phyloP scores from a whole-genome alignment of 2,329 filamentous ascomycete genomes.

The Emmonsiellopsis sp. region DNA sequence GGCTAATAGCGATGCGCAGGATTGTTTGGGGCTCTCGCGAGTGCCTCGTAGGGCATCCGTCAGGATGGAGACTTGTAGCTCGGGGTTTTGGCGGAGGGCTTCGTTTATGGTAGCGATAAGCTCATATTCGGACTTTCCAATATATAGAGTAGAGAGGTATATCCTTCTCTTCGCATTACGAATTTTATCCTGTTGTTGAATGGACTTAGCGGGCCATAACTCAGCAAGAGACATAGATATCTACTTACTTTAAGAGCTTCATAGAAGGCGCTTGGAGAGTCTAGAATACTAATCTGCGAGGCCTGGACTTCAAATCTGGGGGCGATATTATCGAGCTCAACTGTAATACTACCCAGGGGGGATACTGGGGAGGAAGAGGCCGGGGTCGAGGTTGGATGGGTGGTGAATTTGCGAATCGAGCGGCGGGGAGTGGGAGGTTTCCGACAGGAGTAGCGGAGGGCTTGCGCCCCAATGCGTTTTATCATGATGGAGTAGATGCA shows the following conservation, averaged over 20 bases:
- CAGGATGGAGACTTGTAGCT: slow-evolving; percentile 74
- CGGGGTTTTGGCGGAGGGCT: slow-evolving; percentile 63
- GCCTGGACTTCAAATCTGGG: slow-evolving; percentile 83
- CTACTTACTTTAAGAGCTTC: slow-evolving; percentile 66
- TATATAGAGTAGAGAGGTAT: slow-evolving; percentile 93
- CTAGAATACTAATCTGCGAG: slow-evolving; percentile 68
- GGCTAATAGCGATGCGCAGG: slow-evolving; percentile 78
- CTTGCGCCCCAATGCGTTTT: slow-evolving; percentile 28
- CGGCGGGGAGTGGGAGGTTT: slow-evolving; percentile 22
- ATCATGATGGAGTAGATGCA: slow-evolving; percentile 22
- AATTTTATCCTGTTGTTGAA: slow-evolving; percentile 59
- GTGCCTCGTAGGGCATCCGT: slow-evolving; percentile 89
- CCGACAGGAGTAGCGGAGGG: slow-evolving; percentile 25
- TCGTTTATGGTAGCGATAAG: slow-evolving; percentile 69
- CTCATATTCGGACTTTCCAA: slow-evolving; percentile 86
- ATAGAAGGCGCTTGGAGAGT: slow-evolving; percentile 82
- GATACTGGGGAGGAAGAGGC: slow-evolving; percentile 21
- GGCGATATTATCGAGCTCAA: slow-evolving; percentile 76
- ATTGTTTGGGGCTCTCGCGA: slow-evolving; percentile 74
- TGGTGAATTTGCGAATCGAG: slow-evolving; percentile 30
- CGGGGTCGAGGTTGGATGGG: slow-evolving; percentile 16
- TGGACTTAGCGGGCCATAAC: slow-evolving; percentile 5
- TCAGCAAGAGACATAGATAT: too few relatives aligned
- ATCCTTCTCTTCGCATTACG: slow-evolving; percentile 66
- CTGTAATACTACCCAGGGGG: slow-evolving; percentile 51